Base-by-base conservation (phyloP, 306 rosid genomes). In the barrel medic (Medicago truncatula) region DNA sequence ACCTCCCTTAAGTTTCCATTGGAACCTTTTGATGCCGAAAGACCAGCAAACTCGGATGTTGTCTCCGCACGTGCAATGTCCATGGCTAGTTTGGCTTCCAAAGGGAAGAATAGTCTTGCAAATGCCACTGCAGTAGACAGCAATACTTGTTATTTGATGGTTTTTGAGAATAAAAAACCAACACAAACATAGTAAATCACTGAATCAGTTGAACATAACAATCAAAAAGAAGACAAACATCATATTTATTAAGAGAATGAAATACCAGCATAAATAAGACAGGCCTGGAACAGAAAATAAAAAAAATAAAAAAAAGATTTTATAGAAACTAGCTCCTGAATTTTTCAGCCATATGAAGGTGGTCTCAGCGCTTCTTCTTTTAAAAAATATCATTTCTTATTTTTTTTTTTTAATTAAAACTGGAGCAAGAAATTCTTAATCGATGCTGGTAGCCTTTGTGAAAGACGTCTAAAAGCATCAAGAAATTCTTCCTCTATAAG, bases 81-180 rank as follows among this genome's bases (percentile, higher is more conserved):
- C 91, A 87, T 89, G 14, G 98, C 99, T 21, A 92, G 61, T 89
- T 81, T 90, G 43, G 99, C 98, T 84, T 96, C 99, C 0, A 88
- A 69, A 38, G 99, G 99, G 80, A 88, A 96, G 70, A 96, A 79
- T 49, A 88, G 66, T 71, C 82, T 83, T 5, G 99, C 99, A 83
- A 90, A 90, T 67, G 91, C 98, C 85, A 96, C 99, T 96, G 91
- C 67, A 85, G 79, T 36, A 50, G 38, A 39, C 54, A 71, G 40
- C 70, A 71, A 75, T 21, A 58, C 28, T 71, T 64, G 58, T 6
- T 56, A 44, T 50, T 67, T 31, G 20, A 84, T 58, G 71, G 9
- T 49, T 43, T 54, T 40, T 49, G 46, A 58, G 52, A n/a, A 77
- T 56, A 70, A 52, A 63, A 76, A 43, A 25, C 39, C 8, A 12